Evolutionary conservation across 2,329 filamentous ascomycete genomes (phyloP), one percentile per base, ranked within the genome.

Genomic region (Ascochyta rabiei): DNA sequence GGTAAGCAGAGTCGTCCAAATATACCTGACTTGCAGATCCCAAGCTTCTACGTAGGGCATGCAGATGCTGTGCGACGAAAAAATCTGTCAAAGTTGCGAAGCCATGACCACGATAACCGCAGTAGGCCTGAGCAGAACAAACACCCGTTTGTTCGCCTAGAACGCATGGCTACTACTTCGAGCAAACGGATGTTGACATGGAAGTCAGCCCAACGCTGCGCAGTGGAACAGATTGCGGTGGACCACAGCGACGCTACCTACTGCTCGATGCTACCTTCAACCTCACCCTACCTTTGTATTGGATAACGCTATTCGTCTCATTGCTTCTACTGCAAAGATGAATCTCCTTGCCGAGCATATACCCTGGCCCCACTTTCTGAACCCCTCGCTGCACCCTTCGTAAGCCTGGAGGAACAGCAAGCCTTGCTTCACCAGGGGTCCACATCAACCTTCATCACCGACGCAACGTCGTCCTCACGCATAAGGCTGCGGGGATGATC

Each of bases 401-500:
- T 23, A 12, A 41, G 23, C 6, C 38, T 16, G 13, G 31, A n/a
- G 31, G 31, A 34, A 16, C 19, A 10, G 4, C 19, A 26, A 15
- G 13, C 37, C 37, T 39, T 39, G 23, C 38, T 23, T 18, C 15
- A n/a, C n/a, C 21, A 26, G 21, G 21, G 1, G 15, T 16, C 13
- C 15, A 41, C 21, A 23, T 10, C 38, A 21, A 12, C 26, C 31
- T 31, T 4, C 13, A 15, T 13, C n/a, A 21, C 6, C 30, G 12
- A 37, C n/a, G 18, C 30, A 6, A 34, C 18, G 37, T 39, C 21
- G 30, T 26, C 39, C 24, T 9, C 50, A 43, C 30, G 57, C 60
- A 63, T 59, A 39, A 63, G 55, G 9, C 41, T 24, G 34, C 35
- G 41, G 48, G 59, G 47, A 55, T 48, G 46, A 16, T 39, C 35